Conservation (phyloP, 2,329 filamentous ascomycete genomes). For the Acephala macrosclerotiorum region DNA sequence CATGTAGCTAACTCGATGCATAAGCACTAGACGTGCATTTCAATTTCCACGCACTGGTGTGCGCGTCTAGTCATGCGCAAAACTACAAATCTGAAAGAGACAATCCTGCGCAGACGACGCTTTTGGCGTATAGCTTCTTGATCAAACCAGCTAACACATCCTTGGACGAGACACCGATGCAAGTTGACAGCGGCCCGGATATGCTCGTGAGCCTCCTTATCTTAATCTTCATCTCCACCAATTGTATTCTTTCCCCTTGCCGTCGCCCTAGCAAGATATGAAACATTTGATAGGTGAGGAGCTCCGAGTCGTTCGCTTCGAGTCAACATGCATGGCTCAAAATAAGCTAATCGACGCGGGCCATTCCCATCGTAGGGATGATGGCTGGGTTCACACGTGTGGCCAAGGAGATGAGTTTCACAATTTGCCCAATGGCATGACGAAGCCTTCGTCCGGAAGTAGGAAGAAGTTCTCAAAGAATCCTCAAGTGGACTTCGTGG, state of each 20-base stretch:
- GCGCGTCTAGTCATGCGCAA: conserved; percentile 19
- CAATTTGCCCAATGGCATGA: conserved; percentile 15
- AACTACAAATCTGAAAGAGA: conserved; percentile 1
- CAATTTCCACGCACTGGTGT: conserved; percentile 5
- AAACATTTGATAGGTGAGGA: conserved; percentile 3
- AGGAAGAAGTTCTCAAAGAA: not conserved
- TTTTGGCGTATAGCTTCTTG: conserved; percentile 9
- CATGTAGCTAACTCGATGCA: not conserved
- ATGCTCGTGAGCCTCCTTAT: not conserved
- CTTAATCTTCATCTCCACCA: not conserved
- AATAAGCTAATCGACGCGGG: conserved; percentile 11
- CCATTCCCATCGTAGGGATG: not conserved
- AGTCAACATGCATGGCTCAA: conserved; percentile 6
- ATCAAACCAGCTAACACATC: conserved; percentile 15
- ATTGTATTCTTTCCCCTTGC: conserved; percentile 2
- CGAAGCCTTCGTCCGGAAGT: conserved; percentile 13
- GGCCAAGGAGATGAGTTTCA: conserved; percentile 3
- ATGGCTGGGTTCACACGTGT: conserved; percentile 17
- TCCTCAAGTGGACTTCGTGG: not conserved
- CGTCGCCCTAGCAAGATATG: not conserved
- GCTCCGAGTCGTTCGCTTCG: conserved; percentile 6
- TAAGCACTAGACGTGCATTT: not conserved
- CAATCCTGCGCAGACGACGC: not conserved
- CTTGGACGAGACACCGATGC: conserved; percentile 13
- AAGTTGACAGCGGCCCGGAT: not conserved